phyloP scores from a whole-genome alignment of 441 rosid genomes.

The Euphorbia corollata region DNA sequence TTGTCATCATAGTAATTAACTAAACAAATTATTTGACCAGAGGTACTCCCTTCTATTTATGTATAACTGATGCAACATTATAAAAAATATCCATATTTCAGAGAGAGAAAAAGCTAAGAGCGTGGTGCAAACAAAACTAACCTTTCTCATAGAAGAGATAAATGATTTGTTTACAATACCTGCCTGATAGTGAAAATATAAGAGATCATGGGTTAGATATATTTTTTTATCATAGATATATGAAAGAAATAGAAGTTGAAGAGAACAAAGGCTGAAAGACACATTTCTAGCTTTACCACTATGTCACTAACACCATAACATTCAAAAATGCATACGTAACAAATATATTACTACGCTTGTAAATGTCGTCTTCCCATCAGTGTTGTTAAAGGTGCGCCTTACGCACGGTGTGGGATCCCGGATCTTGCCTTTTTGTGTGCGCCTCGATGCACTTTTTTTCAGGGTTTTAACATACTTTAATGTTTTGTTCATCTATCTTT shows the following conservation, averaged over 20 bases:
- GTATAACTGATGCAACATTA: neutral
- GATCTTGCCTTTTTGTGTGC: too few relatives aligned
- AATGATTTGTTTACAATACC: neutral
- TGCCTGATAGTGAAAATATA: neutral
- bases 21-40: neutral
- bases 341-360: neutral
- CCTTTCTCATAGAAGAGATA: neutral
- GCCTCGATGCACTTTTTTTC: too few relatives aligned
- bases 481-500: too few relatives aligned
- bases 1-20: neutral
- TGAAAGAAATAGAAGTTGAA: neutral
- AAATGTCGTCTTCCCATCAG: neutral
- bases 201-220: neutral
- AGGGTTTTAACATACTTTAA: too few relatives aligned
- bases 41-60: neutral
- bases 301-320: neutral
- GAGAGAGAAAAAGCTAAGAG: too few relatives aligned
- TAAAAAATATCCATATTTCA: neutral
- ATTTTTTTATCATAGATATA: neutral
- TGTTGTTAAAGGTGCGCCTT: too few relatives aligned
- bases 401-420: too few relatives aligned
- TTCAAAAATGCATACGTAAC: neutral
- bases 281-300: neutral
- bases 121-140: neutral
- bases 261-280: neutral